These are phyloP conservation scores for Dendrobium chrysotoxum DNA, from an alignment of 106 monocot genomes.

Conservation along the genomic window DNA sequence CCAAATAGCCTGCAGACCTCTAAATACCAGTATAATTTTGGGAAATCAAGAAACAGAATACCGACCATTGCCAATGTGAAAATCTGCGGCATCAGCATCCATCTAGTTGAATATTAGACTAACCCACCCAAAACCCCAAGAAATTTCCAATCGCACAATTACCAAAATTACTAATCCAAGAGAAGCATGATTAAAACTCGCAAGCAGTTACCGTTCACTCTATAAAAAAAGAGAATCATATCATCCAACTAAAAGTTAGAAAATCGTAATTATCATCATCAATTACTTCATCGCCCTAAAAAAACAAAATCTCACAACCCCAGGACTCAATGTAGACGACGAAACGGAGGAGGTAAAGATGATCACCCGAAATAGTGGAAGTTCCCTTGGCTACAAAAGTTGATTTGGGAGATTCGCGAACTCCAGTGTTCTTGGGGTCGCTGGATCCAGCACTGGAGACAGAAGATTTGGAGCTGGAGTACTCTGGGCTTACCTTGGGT, in stretches of 20 bases:
- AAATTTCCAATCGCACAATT: background rate
- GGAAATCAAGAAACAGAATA: background rate
- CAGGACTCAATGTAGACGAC: background rate
- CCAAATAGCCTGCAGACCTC: background rate
- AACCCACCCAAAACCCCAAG: background rate
- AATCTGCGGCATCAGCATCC: background rate
- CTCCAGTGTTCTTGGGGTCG: background rate
- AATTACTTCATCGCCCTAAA: background rate
- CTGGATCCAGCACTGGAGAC: conserved; percentile 10
- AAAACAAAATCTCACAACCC: background rate
- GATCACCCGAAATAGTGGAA: background rate
- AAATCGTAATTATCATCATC: background rate
- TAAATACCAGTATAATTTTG: background rate
- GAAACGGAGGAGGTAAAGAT: background rate
- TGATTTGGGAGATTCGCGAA: background rate
- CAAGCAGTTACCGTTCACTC: background rate
- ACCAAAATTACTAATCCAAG: background rate
- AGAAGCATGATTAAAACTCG: background rate
- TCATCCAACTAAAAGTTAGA: background rate
- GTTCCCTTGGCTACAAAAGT: background rate
- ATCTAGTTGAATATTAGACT: background rate
- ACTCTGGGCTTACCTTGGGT: background rate
- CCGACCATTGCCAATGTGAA: background rate
- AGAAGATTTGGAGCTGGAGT: background rate
- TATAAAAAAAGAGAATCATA: background rate